These are phyloP conservation scores for Flaveria sonorensis DNA, from an alignment of 129 eudicot genomes.

Conservation along the genomic window DNA sequence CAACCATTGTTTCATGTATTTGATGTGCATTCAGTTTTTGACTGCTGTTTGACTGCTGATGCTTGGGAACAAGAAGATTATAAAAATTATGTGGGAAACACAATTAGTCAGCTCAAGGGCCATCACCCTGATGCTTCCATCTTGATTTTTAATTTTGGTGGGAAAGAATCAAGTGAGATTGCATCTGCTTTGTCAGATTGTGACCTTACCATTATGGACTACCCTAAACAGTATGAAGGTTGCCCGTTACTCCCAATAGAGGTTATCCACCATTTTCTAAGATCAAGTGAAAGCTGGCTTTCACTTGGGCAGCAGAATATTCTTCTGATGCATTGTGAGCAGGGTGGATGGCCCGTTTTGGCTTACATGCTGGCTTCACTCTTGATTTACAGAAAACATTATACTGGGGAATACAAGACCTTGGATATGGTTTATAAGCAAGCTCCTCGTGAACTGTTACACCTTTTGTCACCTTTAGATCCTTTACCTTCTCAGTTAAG, in stretches of 20 bases:
- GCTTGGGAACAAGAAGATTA: conserved; percentile 61
- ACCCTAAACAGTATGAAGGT: conserved; percentile 77
- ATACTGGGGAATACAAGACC: conserved; percentile 67
- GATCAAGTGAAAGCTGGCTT: conserved; percentile 87
- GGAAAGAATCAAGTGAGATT: conserved; percentile 52
- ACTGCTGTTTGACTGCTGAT: conserved; percentile 68
- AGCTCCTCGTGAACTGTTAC: conserved; percentile 78
- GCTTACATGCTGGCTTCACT: conserved; percentile 87
- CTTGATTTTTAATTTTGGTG: conserved; percentile 62
- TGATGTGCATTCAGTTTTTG: conserved; percentile 51
- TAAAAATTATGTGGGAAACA: conserved; percentile 57
- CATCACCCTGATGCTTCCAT: conserved; percentile 70
- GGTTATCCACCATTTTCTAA: conserved; percentile 73
- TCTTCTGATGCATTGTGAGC: conserved; percentile 86
- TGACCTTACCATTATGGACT: conserved; percentile 83
- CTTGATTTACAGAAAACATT: conserved; percentile 61
- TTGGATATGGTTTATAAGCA: conserved; percentile 80
- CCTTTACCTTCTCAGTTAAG: conserved; percentile 81
- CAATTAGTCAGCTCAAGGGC: conserved; percentile 58
- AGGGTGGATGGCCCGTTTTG: conserved; percentile 87
- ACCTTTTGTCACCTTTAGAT: conserved; percentile 62
- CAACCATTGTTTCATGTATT: background rate
- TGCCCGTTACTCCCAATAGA: conserved; percentile 79
- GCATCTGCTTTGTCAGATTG: conserved; percentile 59
- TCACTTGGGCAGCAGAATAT: conserved; percentile 74